Percentiles rank a stretch among this genome's conserved stretches.
Conservation (phyloP, 2,329 filamentous ascomycete genomes). For the Aspergillus amoenus region DNA sequence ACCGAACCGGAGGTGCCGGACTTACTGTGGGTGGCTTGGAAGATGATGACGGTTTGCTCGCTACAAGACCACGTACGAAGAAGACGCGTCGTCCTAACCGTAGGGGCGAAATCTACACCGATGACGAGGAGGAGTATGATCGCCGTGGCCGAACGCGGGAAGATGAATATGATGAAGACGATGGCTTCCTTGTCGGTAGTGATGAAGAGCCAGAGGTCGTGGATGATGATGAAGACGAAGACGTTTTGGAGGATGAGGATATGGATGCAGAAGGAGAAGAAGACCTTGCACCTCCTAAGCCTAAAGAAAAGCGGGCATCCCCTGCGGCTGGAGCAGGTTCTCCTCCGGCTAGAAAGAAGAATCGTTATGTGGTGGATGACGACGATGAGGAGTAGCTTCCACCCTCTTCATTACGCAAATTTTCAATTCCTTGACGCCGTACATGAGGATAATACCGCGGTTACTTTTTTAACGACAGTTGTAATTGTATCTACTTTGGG, state of each 20-base stretch:
- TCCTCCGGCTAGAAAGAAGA: conserved; percentile 45
- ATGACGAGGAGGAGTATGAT: conserved; percentile 50
- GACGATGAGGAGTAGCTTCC: conserved; percentile 45
- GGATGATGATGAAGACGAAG: conserved; percentile 45
- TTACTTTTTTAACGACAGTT: conserved; percentile 2
- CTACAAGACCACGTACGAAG: conserved; percentile 40
- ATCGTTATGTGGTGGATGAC: conserved; percentile 49
- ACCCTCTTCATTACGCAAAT: conserved; percentile 9
- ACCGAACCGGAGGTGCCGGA: conserved; percentile 49
- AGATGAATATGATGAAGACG: conserved; percentile 80
- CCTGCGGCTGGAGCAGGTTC: conserved; percentile 27
- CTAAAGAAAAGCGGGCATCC: conserved; percentile 29
- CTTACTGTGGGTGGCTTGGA: conserved; percentile 59
- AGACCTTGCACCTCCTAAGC: conserved; percentile 27
- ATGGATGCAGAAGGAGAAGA: conserved; percentile 47
- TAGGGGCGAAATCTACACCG: conserved; percentile 49
- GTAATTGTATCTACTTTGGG: background rate
- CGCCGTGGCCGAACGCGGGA: conserved; percentile 57
- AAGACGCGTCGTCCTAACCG: conserved; percentile 43
- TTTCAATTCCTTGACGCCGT: background rate
- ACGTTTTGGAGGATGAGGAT: conserved; percentile 44
- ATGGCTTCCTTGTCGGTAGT: conserved; percentile 67
- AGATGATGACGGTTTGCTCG: conserved; percentile 53
- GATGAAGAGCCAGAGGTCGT: conserved; percentile 50
- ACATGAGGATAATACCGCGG: conserved; percentile 12